Base-by-base conservation (phyloP, 441 rosid genomes). In the Raphanus hybrid region DNA sequence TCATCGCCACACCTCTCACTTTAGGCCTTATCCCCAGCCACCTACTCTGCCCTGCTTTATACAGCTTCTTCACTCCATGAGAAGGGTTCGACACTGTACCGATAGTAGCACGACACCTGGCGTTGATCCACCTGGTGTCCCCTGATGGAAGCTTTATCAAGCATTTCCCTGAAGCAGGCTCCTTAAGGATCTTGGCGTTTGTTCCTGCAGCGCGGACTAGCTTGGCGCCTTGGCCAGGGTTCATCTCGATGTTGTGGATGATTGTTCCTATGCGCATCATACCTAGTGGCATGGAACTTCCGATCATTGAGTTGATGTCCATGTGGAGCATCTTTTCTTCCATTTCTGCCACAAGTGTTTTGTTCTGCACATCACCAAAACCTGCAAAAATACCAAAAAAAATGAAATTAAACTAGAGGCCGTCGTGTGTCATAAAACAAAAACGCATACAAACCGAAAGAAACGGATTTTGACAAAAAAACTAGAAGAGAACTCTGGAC, bases 1-100 rank as follows among this genome's bases (percentile, higher is more conserved):
- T 94, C 97, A 94, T 94, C 0, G 97, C 97, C 73, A 92, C 96
- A 73, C 98, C 97, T 83, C 97, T 84, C 76, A 94, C 97, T 29
- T 82, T 86, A 0, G 97, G 97, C 74, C 98, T 87, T 67, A 90
- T 84, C 69, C 98, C 98, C 58, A 88, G 75, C 98, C 97, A 90
- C 37, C 97, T 80, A 77, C 86, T 87, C 65, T 94, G 95, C 57
- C 97, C 97, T 72, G 97, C 98, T 81, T 94, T 94, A 73, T 87
- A 80, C 64, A 94, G 94, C 88, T 90, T 90, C 81, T 74, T 79
- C 26, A 84, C 64, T 35, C 86, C 84, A 64, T 92, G 94, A 73
- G 89, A 82, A 11, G 97, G 88, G 69, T 91, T 90, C 0, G 96
- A 92, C 11, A 92, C 97, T 1, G 79, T 81, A 9, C 97, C 97